Percentiles rank a stretch among this genome's conserved stretches.
phyloP scores from a whole-genome alignment of 768 basidiomycete genomes.

The Fomitopsis serialis region DNA sequence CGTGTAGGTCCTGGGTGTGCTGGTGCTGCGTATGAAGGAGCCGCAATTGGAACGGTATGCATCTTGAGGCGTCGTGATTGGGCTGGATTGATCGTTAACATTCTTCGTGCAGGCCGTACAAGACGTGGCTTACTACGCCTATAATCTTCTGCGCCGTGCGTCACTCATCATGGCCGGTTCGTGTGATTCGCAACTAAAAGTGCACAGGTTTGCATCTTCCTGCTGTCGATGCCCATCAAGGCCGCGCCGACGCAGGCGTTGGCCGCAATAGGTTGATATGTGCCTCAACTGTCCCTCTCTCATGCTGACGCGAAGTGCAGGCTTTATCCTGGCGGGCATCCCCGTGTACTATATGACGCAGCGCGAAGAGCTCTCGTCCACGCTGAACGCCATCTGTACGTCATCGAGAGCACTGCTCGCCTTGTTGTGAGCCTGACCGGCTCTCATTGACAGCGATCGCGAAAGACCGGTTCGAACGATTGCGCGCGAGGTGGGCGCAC shows the following conservation, averaged over 20 bases:
- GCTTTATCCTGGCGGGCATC: slow-evolving; percentile 72
- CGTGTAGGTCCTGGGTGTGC: slow-evolving; percentile 73
- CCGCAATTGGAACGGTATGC: slow-evolving; percentile 75
- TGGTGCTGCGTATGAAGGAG: slow-evolving; percentile 87
- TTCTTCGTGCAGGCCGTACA: slow-evolving; percentile 89
- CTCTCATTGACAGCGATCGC: slow-evolving; percentile 32
- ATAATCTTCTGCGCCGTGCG: slow-evolving; percentile 82
- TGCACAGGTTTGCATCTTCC: slow-evolving; percentile 74
- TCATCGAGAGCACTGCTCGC: background rate
- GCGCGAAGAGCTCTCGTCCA: slow-evolving; percentile 6
- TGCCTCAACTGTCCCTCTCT: background rate
- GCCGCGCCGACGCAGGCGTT: slow-evolving; percentile 88
- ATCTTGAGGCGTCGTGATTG: too few relatives aligned
- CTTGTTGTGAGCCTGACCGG: background rate
- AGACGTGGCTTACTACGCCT: slow-evolving; percentile 87
- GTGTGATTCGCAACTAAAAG: background rate
- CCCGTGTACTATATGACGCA: slow-evolving; percentile 82
- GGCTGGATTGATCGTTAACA: too few relatives aligned
- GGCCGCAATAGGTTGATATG: slow-evolving; percentile 70
- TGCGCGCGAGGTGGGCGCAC: slow-evolving; percentile 46
- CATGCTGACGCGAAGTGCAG: slow-evolving; percentile 31
- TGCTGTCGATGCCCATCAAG: slow-evolving; percentile 90
- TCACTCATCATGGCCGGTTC: slow-evolving; percentile 7
- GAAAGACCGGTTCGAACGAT: slow-evolving; percentile 35
- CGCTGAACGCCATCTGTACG: background rate